A percentile compares a stretch with the other conserved stretches of the same genome.
phyloP scores from a whole-genome alignment of 352 stramenopile genomes.

The Phytophthora sp. region DNA sequence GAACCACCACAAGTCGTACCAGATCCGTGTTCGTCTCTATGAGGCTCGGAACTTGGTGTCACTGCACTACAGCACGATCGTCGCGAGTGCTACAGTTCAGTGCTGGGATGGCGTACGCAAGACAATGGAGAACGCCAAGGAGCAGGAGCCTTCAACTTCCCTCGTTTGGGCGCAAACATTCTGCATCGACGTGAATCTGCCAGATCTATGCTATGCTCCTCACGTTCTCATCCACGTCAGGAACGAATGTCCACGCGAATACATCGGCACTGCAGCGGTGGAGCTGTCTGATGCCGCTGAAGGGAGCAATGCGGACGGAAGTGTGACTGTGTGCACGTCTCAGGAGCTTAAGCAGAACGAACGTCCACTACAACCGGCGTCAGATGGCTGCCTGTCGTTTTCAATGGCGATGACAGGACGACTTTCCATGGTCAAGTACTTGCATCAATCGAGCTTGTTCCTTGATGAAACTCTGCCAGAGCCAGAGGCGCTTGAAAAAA shows the following conservation, averaged over 20 bases:
- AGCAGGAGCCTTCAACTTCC: slow-evolving; percentile 33
- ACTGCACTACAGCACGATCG: slow-evolving; percentile 40
- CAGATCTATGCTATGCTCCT: slow-evolving; percentile 53
- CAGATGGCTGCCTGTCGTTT: slow-evolving; percentile 60
- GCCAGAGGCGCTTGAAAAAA: slow-evolving; percentile 39
- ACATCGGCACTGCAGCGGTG: slow-evolving; percentile 49
- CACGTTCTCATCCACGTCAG: slow-evolving; percentile 70
- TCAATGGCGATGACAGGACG: slow-evolving; percentile 51
- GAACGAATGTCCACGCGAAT: slow-evolving; percentile 49
- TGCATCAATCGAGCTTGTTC: slow-evolving; percentile 60
- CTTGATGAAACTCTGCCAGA: slow-evolving; percentile 61
- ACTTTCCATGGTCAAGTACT: slow-evolving; percentile 63
- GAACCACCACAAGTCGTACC: slow-evolving; percentile 68
- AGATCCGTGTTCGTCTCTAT: slow-evolving; percentile 76
- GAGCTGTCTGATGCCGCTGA: slow-evolving; percentile 21
- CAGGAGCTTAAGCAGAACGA: slow-evolving; percentile 65
- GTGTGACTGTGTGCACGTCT: slow-evolving; percentile 49
- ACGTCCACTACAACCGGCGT: slow-evolving; percentile 41
- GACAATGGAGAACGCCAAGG: slow-evolving; percentile 23
- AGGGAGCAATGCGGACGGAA: slow-evolving; percentile 16
- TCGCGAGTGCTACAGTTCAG: slow-evolving; percentile 63
- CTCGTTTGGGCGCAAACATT: slow-evolving; percentile 65
- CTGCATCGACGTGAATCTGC: slow-evolving; percentile 77
- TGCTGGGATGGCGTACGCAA: slow-evolving; percentile 64
- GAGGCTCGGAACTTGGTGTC: slow-evolving; percentile 50